Evolutionary conservation across 345 rosid genomes (phyloP), one percentile per base, ranked within the genome.

Genomic region (Corchorus olitorius): DNA sequence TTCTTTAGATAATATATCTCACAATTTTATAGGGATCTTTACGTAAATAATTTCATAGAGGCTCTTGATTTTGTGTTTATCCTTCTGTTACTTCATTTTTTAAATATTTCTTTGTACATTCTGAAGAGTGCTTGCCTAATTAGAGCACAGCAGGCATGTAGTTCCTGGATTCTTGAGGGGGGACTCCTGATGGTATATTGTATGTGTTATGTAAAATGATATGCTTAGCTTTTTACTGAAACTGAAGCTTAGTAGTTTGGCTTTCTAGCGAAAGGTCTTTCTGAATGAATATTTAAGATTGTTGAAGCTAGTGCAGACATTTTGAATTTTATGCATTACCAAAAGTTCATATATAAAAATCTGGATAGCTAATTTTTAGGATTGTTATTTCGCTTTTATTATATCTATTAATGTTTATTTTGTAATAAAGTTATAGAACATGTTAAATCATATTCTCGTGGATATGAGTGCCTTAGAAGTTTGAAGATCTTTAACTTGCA

Each of bases 1-100:
- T 92, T 77, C 76, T 76, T 78, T 65, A 54, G 70, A 73, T 67
- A 27, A 60, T 72, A 15, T 35, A 17, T 58, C 6, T 17, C 14
- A 48, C 5, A 22, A 59, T 53, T 16, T 74, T 71, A 60, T 64
- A 16, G 75, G 49, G 8, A 16, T 64, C 61, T 61, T 78, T 64
- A 16, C 41, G 8, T 5, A 66, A 66, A 39, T 27, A 64, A 65
- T 39, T 43, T 19, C 20, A 46, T 20, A 11, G 70, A 19, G 70
- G 71, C 35, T 45, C n/a, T 66, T 66, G 17, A 20, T 45, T 66
- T 52, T 45, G 3, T 46, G 11, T 39, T 66, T 46, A 11, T 11
- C 34, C 45, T 35, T 35, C 17, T 52, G 46, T 70, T 52, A 8
- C 45, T 52, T 59, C 34, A 6, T 52, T 70, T 52, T 52, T 34